These are phyloP conservation scores for Fusarium nurragi DNA, from an alignment of 2,329 filamentous ascomycete genomes.

Conservation along the genomic window DNA sequence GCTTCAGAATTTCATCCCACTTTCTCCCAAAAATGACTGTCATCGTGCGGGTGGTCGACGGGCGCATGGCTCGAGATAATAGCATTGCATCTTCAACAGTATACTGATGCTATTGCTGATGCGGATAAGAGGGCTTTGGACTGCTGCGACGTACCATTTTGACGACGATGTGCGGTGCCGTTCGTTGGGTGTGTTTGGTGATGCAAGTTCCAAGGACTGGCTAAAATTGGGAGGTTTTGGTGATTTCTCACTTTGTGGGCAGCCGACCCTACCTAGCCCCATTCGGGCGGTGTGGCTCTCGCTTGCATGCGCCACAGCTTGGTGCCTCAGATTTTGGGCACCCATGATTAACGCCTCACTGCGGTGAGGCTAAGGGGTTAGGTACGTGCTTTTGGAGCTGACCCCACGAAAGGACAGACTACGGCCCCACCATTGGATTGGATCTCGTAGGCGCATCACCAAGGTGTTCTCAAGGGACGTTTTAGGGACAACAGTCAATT, in stretches of 20 bases:
- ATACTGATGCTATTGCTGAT: slow-evolving; percentile 14
- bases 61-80: slow-evolving; percentile 34
- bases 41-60: slow-evolving; percentile 46
- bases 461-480: slow-evolving; percentile 46
- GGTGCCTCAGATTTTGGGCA: slow-evolving; percentile 41
- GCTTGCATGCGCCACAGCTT: slow-evolving; percentile 39
- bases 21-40: slow-evolving; percentile 43
- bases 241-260: slow-evolving; percentile 58
- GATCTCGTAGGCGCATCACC: slow-evolving; percentile 42
- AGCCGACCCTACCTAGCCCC: slow-evolving; percentile 41
- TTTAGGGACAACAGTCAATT: slow-evolving; percentile 25
- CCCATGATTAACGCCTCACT: slow-evolving; percentile 36
- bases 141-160: slow-evolving; percentile 57
- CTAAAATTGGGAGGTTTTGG: slow-evolving; percentile 55
- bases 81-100: slow-evolving; percentile 9
- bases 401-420: slow-evolving; percentile 41
- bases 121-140: slow-evolving; percentile 25
- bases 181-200: slow-evolving; percentile 55
- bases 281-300: slow-evolving; percentile 47
- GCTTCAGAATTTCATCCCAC: slow-evolving; percentile 43
- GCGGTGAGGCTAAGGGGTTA: slow-evolving; percentile 30
- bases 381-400: slow-evolving; percentile 33
- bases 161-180: slow-evolving; percentile 58
- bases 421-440: slow-evolving; percentile 42
- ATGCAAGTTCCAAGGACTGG: slow-evolving; percentile 51